Evolutionary conservation across 164 flowering plant species (phyloP).

Genomic region (Vitis labrusca): DNA sequence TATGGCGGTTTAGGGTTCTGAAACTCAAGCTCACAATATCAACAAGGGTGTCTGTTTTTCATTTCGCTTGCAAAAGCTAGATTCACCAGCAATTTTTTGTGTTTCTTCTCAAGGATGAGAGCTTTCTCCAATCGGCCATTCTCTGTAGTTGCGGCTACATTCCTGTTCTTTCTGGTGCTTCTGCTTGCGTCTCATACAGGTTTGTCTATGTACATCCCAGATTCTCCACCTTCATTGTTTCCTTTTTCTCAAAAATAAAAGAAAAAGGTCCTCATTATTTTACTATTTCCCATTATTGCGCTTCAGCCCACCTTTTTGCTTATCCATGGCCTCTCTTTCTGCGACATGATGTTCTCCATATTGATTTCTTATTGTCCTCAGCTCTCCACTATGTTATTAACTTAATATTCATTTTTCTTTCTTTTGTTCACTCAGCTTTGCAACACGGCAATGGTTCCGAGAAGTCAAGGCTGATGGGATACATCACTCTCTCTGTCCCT

Average conservation of each 20-base stretch:
- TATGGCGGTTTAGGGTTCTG: no score
- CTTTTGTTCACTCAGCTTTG: conserved; percentile 8
- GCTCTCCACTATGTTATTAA: neutral
- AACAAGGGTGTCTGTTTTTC: no score
- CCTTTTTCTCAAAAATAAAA: neutral
- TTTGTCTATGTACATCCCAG: conserved; percentile 6
- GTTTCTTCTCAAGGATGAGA: neutral
- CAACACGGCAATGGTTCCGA: neutral
- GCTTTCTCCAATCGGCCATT: conserved; percentile 7
- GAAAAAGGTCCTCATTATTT: neutral
- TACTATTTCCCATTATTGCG: neutral
- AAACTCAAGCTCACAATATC: no score
- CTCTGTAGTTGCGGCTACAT: conserved; percentile 3
- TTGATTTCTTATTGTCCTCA: neutral
- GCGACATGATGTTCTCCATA: neutral
- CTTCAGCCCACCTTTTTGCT: neutral
- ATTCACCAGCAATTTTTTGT: no score
- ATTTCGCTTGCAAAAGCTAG: no score
- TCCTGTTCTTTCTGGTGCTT: conserved; percentile 7
- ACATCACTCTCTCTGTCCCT: neutral
- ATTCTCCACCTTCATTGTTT: neutral
- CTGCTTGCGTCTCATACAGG: conserved; percentile 11
- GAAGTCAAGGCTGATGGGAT: neutral
- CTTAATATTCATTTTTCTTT: neutral
- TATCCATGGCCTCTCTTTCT: conserved; percentile 8